Percentiles rank a stretch among this genome's conserved stretches.
These are phyloP conservation scores for Lotus japonicus DNA, from an alignment of 306 rosid genomes.

Conservation along the genomic window DNA sequence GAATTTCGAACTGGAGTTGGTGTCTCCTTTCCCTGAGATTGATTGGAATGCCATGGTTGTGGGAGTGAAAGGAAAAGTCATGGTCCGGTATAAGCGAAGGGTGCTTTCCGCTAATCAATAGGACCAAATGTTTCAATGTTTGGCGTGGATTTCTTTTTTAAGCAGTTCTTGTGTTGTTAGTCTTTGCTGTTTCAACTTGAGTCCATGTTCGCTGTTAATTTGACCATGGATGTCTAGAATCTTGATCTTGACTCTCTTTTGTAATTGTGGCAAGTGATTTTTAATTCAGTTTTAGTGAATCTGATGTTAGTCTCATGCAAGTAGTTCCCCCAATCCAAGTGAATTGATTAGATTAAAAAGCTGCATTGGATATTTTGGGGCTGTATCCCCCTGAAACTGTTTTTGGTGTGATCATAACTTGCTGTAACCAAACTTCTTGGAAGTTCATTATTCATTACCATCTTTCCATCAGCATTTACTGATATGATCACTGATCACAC, in stretches of 20 bases:
- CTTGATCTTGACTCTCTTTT: background rate
- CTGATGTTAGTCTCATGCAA: background rate
- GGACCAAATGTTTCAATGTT: background rate
- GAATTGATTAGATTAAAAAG: constrained; percentile 9
- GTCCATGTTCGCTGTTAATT: constrained; percentile 5
- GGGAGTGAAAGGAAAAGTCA: constrained; percentile 89
- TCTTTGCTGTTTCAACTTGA: constrained; percentile 14
- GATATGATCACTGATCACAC: background rate
- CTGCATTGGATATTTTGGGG: background rate
- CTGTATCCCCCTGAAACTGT: background rate
- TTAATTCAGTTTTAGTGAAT: background rate
- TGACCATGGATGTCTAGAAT: constrained; percentile 20
- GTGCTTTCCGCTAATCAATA: constrained; percentile 44
- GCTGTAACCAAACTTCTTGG: background rate
- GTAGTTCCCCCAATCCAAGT: background rate
- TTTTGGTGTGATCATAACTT: background rate
- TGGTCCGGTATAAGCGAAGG: constrained; percentile 87
- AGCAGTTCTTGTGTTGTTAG: constrained; percentile 5
- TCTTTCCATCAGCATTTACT: background rate
- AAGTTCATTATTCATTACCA: background rate
- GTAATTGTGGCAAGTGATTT: constrained; percentile 3
- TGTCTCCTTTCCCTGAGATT: constrained; percentile 86
- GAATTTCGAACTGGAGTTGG: constrained; percentile 81
- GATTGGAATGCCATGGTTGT: constrained; percentile 99
- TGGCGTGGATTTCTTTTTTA: background rate